phyloP scores from a whole-genome alignment of 495 filamentous ascomycete species.

The Venustampulla echinocandica region DNA sequence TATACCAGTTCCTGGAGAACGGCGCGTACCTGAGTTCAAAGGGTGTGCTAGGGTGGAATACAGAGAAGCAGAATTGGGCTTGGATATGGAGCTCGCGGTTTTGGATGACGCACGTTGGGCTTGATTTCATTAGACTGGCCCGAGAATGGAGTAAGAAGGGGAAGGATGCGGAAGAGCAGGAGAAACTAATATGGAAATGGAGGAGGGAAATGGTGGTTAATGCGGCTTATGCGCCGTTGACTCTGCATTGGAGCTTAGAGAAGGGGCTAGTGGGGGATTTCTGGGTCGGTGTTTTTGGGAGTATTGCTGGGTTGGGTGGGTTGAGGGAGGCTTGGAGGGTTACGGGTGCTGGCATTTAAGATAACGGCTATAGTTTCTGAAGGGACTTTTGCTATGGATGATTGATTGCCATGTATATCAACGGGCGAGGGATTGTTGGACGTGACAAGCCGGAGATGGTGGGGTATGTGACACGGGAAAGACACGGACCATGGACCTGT shows the following conservation, averaged over 20 bases:
- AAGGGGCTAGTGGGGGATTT: constrained; percentile 52
- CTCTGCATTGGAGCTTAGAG: constrained; percentile 75
- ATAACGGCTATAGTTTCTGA: too few species aligned
- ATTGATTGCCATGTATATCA: too few species aligned
- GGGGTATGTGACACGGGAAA: too few species aligned
- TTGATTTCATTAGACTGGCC: constrained; percentile 61
- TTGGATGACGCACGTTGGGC: constrained; percentile 69
- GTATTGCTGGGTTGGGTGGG: constrained; percentile 55
- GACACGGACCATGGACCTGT: too few species aligned
- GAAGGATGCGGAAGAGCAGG: constrained; percentile 27
- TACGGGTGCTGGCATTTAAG: too few species aligned
- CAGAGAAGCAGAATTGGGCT: constrained; percentile 42
- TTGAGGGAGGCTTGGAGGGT: constrained; percentile 57
- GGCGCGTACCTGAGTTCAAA: constrained; percentile 66
- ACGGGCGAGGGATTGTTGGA: too few species aligned
- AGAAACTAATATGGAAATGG: constrained; percentile 26
- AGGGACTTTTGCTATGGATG: too few species aligned
- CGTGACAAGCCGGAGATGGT: too few species aligned
- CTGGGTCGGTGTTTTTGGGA: constrained; percentile 55
- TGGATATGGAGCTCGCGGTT: constrained; percentile 68
- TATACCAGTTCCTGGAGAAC: constrained; percentile 80
- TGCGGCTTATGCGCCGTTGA: constrained; percentile 48
- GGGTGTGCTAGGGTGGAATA: constrained; percentile 53
- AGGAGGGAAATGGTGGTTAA: constrained; percentile 37
- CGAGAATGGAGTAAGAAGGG: constrained; percentile 20